phyloP scores from a whole-genome alignment of 1,139 yeast species.

The Lodderomyces orthopsilosis region DNA sequence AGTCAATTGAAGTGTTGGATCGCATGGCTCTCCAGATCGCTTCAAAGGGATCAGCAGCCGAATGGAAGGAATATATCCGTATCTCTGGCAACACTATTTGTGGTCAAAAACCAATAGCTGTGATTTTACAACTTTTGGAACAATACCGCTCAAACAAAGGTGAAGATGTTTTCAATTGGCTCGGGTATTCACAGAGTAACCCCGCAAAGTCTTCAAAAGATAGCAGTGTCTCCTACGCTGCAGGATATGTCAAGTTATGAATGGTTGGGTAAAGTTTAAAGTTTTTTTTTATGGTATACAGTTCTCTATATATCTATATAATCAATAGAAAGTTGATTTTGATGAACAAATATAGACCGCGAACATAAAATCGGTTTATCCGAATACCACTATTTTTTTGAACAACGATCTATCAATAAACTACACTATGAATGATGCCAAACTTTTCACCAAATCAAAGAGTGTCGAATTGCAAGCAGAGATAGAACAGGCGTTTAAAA shows the following conservation, averaged over 20 bases:
- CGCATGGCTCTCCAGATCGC: conserved; percentile 66
- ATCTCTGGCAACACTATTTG: conserved; percentile 86
- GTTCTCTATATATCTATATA: background rate
- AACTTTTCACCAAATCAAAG: conserved; percentile 40
- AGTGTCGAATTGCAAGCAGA: conserved; percentile 58
- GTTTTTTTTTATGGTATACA: too few relatives aligned
- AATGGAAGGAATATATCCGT: conserved; percentile 68
- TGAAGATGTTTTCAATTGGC: conserved; percentile 54
- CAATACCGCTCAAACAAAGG: conserved; percentile 10
- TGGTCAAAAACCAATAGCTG: conserved; percentile 80
- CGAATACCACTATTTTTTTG: background rate
- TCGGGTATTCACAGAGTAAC: conserved; percentile 80
- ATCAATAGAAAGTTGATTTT: background rate
- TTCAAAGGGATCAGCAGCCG: conserved; percentile 46
- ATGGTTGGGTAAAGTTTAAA: background rate
- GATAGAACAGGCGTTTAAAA: conserved; percentile 52
- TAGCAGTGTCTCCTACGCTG: conserved; percentile 86
- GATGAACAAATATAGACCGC: background rate
- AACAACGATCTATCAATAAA: background rate
- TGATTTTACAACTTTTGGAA: conserved; percentile 56
- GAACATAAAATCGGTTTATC: background rate
- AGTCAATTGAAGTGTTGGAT: conserved; percentile 73
- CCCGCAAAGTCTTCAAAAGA: conserved; percentile 49
- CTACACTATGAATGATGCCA: conserved; percentile 49
- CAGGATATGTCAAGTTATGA: conserved; percentile 55